Base-by-base conservation (phyloP, 2,329 filamentous ascomycete genomes). In the Penicillium nordicum region DNA sequence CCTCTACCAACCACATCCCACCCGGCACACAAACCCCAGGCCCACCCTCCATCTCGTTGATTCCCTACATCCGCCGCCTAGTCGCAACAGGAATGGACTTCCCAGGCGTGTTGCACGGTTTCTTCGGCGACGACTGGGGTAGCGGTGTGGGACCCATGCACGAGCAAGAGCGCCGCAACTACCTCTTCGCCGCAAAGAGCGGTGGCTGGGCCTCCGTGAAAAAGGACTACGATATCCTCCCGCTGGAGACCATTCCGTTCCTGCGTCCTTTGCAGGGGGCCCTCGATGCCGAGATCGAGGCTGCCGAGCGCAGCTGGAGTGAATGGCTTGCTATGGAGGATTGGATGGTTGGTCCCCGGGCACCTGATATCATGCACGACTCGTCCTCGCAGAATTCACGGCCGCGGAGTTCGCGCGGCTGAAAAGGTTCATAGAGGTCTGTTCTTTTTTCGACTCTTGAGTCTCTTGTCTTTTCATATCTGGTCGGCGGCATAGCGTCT, bases 251-350 rank as follows among this genome's bases (percentile, higher is more conserved):
- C 2, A 84, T 96, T 1, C 94, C 94, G 0, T 97, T 96, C 71
- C 78, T 97, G 65, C 86, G 87, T 63, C 92, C 93, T 5, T 77
- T 97, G n/a, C 86, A 89, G 66, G 84, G 86, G 53, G 86, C 89
- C 0, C 84, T 85, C 8, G 86, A 93, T 67, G 83, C 85, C 23
- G 94, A 97, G 76, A 90, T 97, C 59, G 84, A 89, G 60, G 83
- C 79, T 14, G 92, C 92, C 0, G 93, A 97, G 76, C 82, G 84
- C 59, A 86, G 82, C 57, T 99, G 94, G 94, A 95, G 91, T 70
- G 88, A 93, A 67, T 97, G 93, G 93, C 78, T 97, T 32, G 90
- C 90, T 12, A 95, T 97, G 90, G 91, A 96, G 74, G 93, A 97
- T 73, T 97, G 93, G 93, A 96, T 96, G 92, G 79, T 97, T n/a